phyloP scores from a whole-genome alignment of 1,284 basidiomycete genomes.

The Rhodotorula sp. region DNA sequence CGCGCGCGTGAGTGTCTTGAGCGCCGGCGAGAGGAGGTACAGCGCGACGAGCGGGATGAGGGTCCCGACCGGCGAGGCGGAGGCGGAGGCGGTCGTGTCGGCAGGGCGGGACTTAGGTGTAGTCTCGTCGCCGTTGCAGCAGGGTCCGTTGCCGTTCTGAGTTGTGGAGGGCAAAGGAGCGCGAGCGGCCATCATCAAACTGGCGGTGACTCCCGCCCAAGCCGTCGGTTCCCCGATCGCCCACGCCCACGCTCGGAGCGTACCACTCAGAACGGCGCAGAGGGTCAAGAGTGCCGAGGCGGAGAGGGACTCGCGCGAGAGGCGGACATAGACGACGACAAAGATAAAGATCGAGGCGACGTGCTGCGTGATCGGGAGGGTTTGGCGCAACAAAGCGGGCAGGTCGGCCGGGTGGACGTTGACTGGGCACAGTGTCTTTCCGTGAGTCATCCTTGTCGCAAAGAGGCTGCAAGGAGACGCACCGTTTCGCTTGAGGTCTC shows the following conservation, averaged over 20 bases:
- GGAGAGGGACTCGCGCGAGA: constrained; percentile 61
- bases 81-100: not conserved
- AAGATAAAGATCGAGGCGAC: constrained; percentile 76
- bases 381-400: constrained; percentile 66
- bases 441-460: not conserved
- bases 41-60: constrained; percentile 83
- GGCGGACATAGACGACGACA: constrained; percentile 70
- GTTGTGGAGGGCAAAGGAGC: no score
- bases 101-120: constrained; percentile 44
- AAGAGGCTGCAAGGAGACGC: not conserved
- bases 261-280: constrained; percentile 59
- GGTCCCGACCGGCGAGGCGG: not conserved
- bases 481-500: constrained; percentile 45
- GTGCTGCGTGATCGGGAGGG: constrained; percentile 81
- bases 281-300: constrained; percentile 24
- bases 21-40: constrained; percentile 83
- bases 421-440: constrained; percentile 54
- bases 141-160: no score
- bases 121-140: no score
- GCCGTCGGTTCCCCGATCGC: constrained; percentile 34
- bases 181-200: no score
- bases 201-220: constrained; percentile 1
- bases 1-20: constrained; percentile 86
- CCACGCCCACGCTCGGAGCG: constrained; percentile 63
- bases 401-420: constrained; percentile 74